Base-by-base conservation (phyloP, 2,329 filamentous ascomycete species). In the Coleophoma crateriformis region DNA sequence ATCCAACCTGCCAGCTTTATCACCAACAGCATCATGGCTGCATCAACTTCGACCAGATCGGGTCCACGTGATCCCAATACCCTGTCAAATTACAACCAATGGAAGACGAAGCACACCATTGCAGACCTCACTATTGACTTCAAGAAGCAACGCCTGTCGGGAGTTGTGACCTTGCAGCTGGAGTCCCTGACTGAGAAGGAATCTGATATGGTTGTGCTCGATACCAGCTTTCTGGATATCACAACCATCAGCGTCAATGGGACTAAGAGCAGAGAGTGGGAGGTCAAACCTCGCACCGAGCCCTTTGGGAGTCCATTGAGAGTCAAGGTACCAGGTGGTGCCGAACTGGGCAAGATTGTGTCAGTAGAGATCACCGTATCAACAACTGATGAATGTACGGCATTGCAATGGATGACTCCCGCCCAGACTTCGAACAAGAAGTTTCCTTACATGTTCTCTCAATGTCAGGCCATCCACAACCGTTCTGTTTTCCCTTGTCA, bases 381-480 rank as follows among this genome's bases (percentile, higher is more conserved):
- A 58, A 97, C 94, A 5, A 97, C 94, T 1, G 79, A 87, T 46
- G 80, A 88, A 61, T 96, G 92, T 69, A 95, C 91, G 11, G 92
- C 92, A 10, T 75, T 99, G 54, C 92, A 97, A 70, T 99, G 94
- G 92, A 79, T 99, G 68, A 91, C 88, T 0, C 90, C 90, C 2
- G 87, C 86, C 33, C 94, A 97, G 72, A 97, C 94, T 1, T 90
- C 88, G 51, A 96, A 95, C 78, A 91, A 90, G 74, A 94, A 90
- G 69, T 87, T 95, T 58, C 92, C 92, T 1, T 97, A 96, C 70
- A 92, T 97, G 84, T 97, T 97, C 74, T 95, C 89, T 41, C 94
- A 97, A 73, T 96, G 91, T 68, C 92, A 99, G 74, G 91, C 92
- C 48, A 97, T 96, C 63, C 91, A 97, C 63, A 90, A 89, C 40